Evolutionary conservation across 1,284 basidiomycete genomes (phyloP).

Genomic region (Ceratobasidium theobromae): DNA sequence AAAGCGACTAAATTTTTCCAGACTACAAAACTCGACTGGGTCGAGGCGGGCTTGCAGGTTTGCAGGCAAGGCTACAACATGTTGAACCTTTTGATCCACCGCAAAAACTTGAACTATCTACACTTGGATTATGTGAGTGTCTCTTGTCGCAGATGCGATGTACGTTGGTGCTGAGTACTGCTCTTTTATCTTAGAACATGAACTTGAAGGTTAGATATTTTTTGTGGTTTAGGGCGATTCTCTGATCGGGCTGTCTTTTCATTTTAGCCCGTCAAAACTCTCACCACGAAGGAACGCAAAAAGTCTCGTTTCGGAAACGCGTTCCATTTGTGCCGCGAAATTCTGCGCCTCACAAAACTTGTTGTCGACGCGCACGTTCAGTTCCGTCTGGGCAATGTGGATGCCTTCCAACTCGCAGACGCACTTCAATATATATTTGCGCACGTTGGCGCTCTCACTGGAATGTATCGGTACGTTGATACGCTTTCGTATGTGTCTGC

Average conservation of each 20-base stretch:
- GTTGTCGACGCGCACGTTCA: conserved; percentile 99
- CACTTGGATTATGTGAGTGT: conserved; percentile 73
- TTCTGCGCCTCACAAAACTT: conserved; percentile 94
- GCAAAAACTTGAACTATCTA: conserved; percentile 98
- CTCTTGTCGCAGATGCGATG: conserved; percentile 38
- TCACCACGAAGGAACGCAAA: conserved; percentile 99
- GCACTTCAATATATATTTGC: conserved; percentile 98
- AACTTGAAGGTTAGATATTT: conserved; percentile 71
- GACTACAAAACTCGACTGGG: conserved; percentile 97
- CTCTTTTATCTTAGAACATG: conserved; percentile 59
- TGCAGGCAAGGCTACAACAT: conserved; percentile 99
- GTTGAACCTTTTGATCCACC: conserved; percentile 97
- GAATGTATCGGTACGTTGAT: conserved; percentile 82
- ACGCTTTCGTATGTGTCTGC: neutral
- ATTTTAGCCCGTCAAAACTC: conserved; percentile 69
- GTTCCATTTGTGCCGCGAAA: conserved; percentile 97
- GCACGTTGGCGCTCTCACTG: conserved; percentile 96
- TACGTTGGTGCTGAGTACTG: neutral
- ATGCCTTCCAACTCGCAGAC: conserved; percentile 98
- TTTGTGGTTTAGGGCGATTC: neutral
- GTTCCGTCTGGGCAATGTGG: conserved; percentile 97
- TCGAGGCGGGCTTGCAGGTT: conserved; percentile 98
- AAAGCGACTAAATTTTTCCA: conserved; percentile 99
- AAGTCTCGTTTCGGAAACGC: conserved; percentile 99
- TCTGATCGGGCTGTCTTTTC: conserved; percentile 11